Conservation (phyloP, 768 basidiomycete genomes). For the Amanita pallidorosea region DNA sequence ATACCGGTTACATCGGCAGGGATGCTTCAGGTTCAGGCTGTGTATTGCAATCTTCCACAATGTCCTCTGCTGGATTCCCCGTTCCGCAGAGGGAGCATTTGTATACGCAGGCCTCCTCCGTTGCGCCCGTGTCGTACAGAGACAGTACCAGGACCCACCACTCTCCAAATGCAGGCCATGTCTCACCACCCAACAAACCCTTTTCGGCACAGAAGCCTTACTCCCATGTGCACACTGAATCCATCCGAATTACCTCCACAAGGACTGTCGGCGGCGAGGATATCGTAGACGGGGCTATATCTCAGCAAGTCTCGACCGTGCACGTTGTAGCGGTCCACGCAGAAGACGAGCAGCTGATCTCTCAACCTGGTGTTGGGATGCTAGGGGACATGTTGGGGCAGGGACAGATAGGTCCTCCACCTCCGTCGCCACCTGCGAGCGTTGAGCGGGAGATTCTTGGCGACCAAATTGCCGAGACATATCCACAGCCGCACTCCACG, state of each 20-base stretch:
- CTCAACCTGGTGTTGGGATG: background rate
- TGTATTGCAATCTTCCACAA: background rate
- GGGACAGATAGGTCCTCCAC: conserved; percentile 38
- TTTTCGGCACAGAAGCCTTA: background rate
- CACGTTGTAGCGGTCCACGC: background rate
- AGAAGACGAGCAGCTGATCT: background rate
- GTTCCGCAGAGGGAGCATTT: background rate
- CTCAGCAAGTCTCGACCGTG: background rate
- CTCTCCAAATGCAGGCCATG: background rate
- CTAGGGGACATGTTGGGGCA: background rate
- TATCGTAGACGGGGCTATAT: background rate
- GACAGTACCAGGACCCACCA: background rate
- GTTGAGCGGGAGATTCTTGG: conserved; percentile 16
- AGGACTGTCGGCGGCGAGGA: background rate
- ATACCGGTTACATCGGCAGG: too few species aligned
- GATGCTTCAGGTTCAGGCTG: background rate
- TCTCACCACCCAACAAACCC: background rate
- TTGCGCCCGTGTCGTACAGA: background rate
- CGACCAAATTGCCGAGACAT: conserved; percentile 8
- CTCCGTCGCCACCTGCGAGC: conserved; percentile 33
- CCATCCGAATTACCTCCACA: background rate
- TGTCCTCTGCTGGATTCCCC: background rate
- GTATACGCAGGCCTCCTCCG: background rate
- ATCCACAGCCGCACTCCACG: background rate
- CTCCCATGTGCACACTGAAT: background rate